phyloP scores from a whole-genome alignment of 371 early-diverging fungal species.

The Rhizopus arrhizus region DNA sequence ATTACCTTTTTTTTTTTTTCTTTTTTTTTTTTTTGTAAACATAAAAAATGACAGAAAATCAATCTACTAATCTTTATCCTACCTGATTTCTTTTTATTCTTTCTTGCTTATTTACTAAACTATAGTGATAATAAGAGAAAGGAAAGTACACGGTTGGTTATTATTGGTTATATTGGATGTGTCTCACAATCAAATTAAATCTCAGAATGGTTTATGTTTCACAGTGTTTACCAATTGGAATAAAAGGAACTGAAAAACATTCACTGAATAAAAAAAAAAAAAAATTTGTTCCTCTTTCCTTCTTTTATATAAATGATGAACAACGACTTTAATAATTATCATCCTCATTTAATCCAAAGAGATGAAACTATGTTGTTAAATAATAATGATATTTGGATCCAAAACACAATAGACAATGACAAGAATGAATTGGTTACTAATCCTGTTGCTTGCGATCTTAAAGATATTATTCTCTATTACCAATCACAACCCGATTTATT shows the following conservation, averaged over 20 bases:
- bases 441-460: conserved; percentile 48
- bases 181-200: not conserved
- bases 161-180: not conserved
- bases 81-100: not conserved
- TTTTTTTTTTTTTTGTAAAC: no score
- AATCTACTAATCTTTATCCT: no score
- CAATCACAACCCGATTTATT: conserved; percentile 63
- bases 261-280: not conserved
- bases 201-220: not conserved
- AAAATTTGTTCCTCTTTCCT: not conserved
- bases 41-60: no score
- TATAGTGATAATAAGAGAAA: not conserved
- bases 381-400: not conserved
- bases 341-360: no score
- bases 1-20: no score
- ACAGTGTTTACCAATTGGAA: not conserved
- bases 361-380: no score
- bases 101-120: not conserved
- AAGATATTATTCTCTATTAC: conserved; percentile 57
- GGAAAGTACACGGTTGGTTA: not conserved
- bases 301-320: not conserved
- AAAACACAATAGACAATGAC: not conserved
- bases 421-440: conserved; percentile 10
- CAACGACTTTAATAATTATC: not conserved
- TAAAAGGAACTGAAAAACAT: not conserved